Evolutionary conservation across 163 green algal genomes (phyloP).

Genomic region (Chlamydomonas reinhardtii): DNA sequence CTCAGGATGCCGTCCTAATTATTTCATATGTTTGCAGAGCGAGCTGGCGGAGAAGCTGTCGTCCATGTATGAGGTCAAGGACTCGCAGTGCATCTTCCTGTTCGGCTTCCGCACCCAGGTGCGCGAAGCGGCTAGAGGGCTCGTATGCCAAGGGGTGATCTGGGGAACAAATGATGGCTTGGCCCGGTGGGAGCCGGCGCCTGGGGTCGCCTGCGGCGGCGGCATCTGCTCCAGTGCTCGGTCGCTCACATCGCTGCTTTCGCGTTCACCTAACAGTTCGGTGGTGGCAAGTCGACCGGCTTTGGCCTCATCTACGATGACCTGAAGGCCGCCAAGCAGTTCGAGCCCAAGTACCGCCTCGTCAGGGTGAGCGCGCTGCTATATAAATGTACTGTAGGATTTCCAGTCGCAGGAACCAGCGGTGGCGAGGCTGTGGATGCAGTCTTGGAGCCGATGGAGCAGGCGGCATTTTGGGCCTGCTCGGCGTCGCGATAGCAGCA

Average conservation of each 20-base stretch:
- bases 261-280: constrained; percentile 81
- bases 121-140: not conserved
- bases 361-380: constrained; percentile 75
- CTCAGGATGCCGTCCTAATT: too few relatives aligned
- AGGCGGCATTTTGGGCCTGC: too few relatives aligned
- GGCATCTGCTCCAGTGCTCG: not conserved
- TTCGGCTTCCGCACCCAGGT: constrained; percentile 98
- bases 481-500: too few relatives aligned
- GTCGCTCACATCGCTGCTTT: too few relatives aligned
- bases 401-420: too few relatives aligned
- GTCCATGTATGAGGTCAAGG: constrained; percentile 96
- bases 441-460: too few relatives aligned
- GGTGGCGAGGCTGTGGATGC: too few relatives aligned
- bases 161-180: too few relatives aligned
- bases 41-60: constrained; percentile 97
- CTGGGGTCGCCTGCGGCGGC: constrained; percentile 6
- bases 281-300: constrained; percentile 98
- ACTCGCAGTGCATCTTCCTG: constrained; percentile 90
- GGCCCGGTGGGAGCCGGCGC: too few relatives aligned
- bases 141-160: too few relatives aligned
- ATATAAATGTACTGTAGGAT: too few relatives aligned
- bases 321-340: constrained; percentile 96
- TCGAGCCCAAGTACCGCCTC: constrained; percentile 98
- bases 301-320: constrained; percentile 99
- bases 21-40: constrained; percentile 60